Evolutionary conservation across 2,329 filamentous ascomycete species (phyloP).

Genomic region (Hypoxylon rubiginosum): DNA sequence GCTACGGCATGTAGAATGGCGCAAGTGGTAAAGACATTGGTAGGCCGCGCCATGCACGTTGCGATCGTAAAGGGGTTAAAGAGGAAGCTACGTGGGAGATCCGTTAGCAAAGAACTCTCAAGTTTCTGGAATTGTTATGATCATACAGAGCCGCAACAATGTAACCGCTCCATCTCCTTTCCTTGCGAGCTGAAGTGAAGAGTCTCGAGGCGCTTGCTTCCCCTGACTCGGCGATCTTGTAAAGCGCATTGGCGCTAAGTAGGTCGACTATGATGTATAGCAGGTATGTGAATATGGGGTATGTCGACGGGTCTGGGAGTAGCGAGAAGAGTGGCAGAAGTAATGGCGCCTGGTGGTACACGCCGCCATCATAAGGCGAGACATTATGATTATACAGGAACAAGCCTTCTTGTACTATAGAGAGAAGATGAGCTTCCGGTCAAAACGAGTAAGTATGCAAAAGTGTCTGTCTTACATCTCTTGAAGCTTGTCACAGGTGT

Average conservation of each 20-base stretch:
- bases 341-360: constrained; percentile 84
- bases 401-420: constrained; percentile 91
- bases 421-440: constrained; percentile 5
- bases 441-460: not conserved
- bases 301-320: constrained; percentile 76
- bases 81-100: constrained; percentile 73
- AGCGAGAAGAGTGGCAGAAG: constrained; percentile 92
- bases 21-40: constrained; percentile 88
- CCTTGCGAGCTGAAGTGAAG: constrained; percentile 83
- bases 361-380: constrained; percentile 95
- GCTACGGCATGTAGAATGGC: constrained; percentile 87
- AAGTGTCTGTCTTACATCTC: constrained; percentile 73
- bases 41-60: constrained; percentile 90
- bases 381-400: constrained; percentile 97
- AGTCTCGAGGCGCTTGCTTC: constrained; percentile 80
- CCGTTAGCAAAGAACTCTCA: constrained; percentile 14
- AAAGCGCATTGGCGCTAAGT: constrained; percentile 83
- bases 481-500: constrained; percentile 99
- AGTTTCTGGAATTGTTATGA: not conserved
- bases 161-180: constrained; percentile 79
- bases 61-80: constrained; percentile 96
- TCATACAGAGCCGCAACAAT: constrained; percentile 83
- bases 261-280: constrained; percentile 87
- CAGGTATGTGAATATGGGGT: constrained; percentile 80
- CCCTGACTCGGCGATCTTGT: constrained; percentile 83